Evolutionary conservation across 495 filamentous ascomycete species (phyloP).

Genomic region (Tuber aestivum): DNA sequence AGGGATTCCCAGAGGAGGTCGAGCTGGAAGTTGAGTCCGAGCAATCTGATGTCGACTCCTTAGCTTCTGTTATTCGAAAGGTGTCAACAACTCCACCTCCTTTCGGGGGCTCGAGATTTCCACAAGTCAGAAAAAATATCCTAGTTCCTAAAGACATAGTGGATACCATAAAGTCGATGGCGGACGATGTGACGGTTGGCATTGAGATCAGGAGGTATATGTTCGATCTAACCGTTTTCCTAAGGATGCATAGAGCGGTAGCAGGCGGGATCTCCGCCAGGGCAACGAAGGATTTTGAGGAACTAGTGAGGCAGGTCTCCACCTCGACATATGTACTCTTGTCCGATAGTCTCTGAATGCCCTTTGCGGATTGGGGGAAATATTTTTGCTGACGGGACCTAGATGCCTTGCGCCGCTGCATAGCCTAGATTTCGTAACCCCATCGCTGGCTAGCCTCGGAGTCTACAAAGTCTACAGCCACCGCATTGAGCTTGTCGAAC

Average conservation of each 20-base stretch:
- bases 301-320: conserved; percentile 55
- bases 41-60: conserved; percentile 41
- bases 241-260: conserved; percentile 79
- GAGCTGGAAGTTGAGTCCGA: conserved; percentile 47
- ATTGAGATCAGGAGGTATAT: conserved; percentile 73
- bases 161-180: conserved; percentile 26
- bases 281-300: conserved; percentile 70
- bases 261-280: conserved; percentile 66
- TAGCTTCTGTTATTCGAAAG: conserved; percentile 44
- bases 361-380: neutral
- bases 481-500: conserved; percentile 59
- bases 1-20: conserved; percentile 67
- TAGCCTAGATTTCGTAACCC: conserved; percentile 71
- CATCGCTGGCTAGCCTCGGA: conserved; percentile 74
- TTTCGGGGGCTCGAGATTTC: conserved; percentile 41
- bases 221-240: conserved; percentile 75
- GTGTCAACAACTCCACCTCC: conserved; percentile 37
- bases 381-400: conserved; percentile 11
- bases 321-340: neutral
- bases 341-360: conserved; percentile 5
- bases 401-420: conserved; percentile 75
- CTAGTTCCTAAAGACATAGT: conserved; percentile 20
- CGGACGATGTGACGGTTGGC: conserved; percentile 42
- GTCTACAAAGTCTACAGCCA: conserved; percentile 86
- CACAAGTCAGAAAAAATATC: conserved; percentile 34